These are phyloP conservation scores for Tetrapisispora iriomotensis DNA, from an alignment of 805 yeast genomes.

Conservation along the genomic window DNA sequence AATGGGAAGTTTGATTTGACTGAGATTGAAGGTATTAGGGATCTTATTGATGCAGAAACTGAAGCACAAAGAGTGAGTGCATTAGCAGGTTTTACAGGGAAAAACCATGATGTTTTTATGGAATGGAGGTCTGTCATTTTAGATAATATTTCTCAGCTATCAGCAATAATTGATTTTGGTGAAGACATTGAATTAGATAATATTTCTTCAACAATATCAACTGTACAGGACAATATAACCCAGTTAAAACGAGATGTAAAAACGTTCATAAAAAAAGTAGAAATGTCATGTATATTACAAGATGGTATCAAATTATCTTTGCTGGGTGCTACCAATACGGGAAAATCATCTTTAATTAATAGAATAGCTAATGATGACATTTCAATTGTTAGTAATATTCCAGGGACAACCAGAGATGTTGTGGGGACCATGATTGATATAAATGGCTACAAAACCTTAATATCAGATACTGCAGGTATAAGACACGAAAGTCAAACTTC, in stretches of 20 bases:
- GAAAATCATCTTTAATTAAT: slow-evolving; percentile 82
- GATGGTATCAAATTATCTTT: slow-evolving; percentile 66
- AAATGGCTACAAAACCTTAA: slow-evolving; percentile 69
- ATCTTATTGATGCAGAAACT: slow-evolving; percentile 87
- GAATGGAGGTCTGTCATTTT: slow-evolving; percentile 63
- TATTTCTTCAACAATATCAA: slow-evolving; percentile 3
- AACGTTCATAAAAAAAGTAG: slow-evolving; percentile 35
- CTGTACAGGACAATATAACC: slow-evolving; percentile 38
- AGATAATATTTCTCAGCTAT: slow-evolving; percentile 56
- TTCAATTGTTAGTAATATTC: slow-evolving; percentile 82
- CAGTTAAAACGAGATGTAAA: slow-evolving; percentile 38
- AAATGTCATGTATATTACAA: slow-evolving; percentile 51
- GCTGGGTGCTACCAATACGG: slow-evolving; percentile 93
- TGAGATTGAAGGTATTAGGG: slow-evolving; percentile 82
- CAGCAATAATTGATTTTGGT: slow-evolving; percentile 90
- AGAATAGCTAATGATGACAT: slow-evolving; percentile 67
- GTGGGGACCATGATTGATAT: slow-evolving; percentile 75
- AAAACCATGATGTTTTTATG: slow-evolving; percentile 42
- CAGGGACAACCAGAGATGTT: slow-evolving; percentile 91
- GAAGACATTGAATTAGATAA: slow-evolving; percentile 70
- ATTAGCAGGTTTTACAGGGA: slow-evolving; percentile 61
- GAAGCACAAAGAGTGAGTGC: slow-evolving; percentile 78
- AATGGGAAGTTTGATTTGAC: slow-evolving; percentile 81
- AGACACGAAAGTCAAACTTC: slow-evolving; percentile 32
- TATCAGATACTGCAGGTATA: slow-evolving; percentile 93